Evolutionary conservation across 1,284 basidiomycete species (phyloP).

Genomic region (Cryptococcus jaspeensis): DNA sequence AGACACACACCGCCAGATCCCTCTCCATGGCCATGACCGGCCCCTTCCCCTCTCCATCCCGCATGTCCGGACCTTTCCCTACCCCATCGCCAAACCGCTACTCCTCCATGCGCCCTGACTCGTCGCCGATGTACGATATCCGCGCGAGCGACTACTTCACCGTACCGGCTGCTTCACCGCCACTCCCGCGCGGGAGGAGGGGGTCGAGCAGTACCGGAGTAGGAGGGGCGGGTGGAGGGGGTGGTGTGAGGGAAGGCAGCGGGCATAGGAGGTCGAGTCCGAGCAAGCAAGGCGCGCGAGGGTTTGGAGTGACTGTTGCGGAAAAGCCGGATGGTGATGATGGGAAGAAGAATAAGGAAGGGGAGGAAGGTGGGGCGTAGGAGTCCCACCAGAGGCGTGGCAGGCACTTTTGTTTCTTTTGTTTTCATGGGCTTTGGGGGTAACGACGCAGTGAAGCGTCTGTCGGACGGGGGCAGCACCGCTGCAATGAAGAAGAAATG

Average conservation of each 20-base stretch:
- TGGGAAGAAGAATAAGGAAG: no score
- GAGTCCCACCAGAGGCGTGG: no score
- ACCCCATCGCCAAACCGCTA: constrained; percentile 5
- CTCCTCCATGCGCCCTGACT: constrained; percentile 17
- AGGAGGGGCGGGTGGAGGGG: background rate
- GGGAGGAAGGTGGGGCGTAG: no score
- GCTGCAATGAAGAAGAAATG: no score
- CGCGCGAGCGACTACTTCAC: constrained; percentile 30
- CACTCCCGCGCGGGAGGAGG: constrained; percentile 2
- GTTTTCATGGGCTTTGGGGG: no score
- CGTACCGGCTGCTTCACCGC: constrained; percentile 1
- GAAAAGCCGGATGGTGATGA: no score
- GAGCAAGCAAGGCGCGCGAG: background rate
- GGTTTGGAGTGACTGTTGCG: no score
- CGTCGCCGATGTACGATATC: constrained; percentile 42
- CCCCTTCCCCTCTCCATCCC: constrained; percentile 22
- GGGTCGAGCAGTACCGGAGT: constrained; percentile 1
- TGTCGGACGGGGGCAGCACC: no score
- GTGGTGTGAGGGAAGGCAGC: background rate
- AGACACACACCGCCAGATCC: background rate
- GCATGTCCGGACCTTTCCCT: constrained; percentile 20
- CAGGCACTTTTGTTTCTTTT: no score
- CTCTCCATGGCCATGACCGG: constrained; percentile 30
- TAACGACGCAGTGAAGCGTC: no score
- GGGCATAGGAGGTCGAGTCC: constrained; percentile 11